A percentile compares a stretch with the other conserved stretches of the same genome.
Conservation (phyloP, 2,329 filamentous ascomycete genomes). For the Nemania diffusa region DNA sequence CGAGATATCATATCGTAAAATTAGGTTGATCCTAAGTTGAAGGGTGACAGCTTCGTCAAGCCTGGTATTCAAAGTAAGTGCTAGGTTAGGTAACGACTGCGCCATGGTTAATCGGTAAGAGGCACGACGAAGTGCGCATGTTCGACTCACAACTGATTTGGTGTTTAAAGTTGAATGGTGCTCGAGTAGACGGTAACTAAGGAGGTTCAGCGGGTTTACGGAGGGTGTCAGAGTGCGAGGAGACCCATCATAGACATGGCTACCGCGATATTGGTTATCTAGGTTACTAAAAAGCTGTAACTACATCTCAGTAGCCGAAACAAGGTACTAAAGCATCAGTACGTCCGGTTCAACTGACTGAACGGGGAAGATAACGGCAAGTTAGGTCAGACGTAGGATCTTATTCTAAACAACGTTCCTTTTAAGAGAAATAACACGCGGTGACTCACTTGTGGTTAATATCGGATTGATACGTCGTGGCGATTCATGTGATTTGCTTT, state of each 20-base stretch:
- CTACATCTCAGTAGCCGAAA: not conserved
- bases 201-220: not conserved
- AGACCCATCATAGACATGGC: not conserved
- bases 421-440: not conserved
- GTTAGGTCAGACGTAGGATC: too few species aligned
- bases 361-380: too few species aligned
- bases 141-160: not conserved
- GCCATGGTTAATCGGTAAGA: not conserved
- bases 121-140: not conserved
- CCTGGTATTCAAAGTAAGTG: not conserved
- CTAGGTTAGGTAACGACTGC: not conserved
- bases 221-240: not conserved
- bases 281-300: not conserved
- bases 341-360: too few species aligned
- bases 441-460: not conserved
- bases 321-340: not conserved
- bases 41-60: not conserved
- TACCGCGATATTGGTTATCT: not conserved
- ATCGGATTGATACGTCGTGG: not conserved
- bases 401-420: not conserved
- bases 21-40: not conserved
- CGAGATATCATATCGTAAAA: not conserved
- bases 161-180: not conserved
- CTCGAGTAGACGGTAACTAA: not conserved
- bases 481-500: not conserved